Evolutionary conservation across 768 basidiomycete genomes (phyloP).

Genomic region (Pleurotus djamor): DNA sequence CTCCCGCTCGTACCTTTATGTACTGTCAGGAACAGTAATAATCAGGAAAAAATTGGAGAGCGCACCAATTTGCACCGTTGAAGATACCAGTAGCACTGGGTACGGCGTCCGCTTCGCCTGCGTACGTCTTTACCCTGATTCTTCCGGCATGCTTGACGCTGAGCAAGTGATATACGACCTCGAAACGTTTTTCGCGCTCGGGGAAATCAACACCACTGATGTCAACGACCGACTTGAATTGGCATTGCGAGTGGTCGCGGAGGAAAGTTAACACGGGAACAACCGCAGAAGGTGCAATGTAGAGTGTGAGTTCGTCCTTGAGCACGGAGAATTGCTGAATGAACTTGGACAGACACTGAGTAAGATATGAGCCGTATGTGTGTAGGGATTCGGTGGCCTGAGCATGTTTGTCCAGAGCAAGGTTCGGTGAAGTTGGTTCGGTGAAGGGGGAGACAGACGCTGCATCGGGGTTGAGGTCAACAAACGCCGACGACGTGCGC

Average conservation of each 20-base stretch:
- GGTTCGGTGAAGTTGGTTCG: conserved; percentile 90
- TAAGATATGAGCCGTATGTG: conserved; percentile 90
- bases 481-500: background rate
- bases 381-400: conserved; percentile 80
- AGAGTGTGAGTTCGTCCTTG: conserved; percentile 93
- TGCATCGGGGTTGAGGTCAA: conserved; percentile 27
- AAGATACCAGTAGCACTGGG: conserved; percentile 81
- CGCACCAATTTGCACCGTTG: conserved; percentile 92
- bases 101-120: conserved; percentile 88
- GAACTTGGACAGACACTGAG: conserved; percentile 92
- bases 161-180: conserved; percentile 94
- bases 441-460: conserved; percentile 79
- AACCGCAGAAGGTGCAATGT: conserved; percentile 79
- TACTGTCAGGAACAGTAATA: too few relatives aligned
- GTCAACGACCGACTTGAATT: conserved; percentile 92
- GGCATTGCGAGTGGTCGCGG: conserved; percentile 92
- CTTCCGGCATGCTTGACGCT: conserved; percentile 77
- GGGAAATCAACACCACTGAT: conserved; percentile 96
- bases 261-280: conserved; percentile 88
- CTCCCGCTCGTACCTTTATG: conserved; percentile 88
- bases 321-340: conserved; percentile 97
- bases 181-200: conserved; percentile 89
- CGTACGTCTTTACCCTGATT: conserved; percentile 96
- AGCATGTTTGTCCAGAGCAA: conserved; percentile 67
- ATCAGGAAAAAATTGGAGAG: too few relatives aligned